Conservation (phyloP, 2,329 filamentous ascomycete genomes). For the Fusarium sp. region DNA sequence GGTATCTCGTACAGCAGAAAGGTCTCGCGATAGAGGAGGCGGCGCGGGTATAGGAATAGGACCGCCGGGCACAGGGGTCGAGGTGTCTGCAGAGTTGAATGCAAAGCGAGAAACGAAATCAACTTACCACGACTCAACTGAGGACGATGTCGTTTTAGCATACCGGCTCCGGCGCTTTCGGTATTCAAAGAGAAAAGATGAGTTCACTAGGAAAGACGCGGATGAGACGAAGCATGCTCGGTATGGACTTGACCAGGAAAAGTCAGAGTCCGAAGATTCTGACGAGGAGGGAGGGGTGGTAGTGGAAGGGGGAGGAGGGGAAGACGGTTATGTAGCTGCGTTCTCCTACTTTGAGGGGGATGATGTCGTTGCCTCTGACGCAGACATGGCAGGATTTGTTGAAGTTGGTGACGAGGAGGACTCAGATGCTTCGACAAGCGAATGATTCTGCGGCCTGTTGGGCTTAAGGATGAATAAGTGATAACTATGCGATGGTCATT, state of each 20-base stretch:
- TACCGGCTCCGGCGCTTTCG: constrained; percentile 31
- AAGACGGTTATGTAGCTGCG: background rate
- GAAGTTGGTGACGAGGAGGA: constrained; percentile 4
- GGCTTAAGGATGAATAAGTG: too few species aligned
- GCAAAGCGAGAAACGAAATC: constrained; percentile 16
- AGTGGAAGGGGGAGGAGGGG: background rate
- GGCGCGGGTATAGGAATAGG: constrained; percentile 27
- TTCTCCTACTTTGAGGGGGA: constrained; percentile 15
- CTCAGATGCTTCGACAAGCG: background rate
- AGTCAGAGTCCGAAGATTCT: background rate
- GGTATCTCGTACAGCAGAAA: constrained; percentile 6
- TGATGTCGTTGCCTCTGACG: constrained; percentile 8
- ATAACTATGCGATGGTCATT: too few species aligned
- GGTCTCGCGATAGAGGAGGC: constrained; percentile 13
- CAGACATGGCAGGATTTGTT: constrained; percentile 12
- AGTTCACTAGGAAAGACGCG: constrained; percentile 10
- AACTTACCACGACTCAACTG: constrained; percentile 15
- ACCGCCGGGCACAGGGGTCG: constrained; percentile 28
- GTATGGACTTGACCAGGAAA: background rate
- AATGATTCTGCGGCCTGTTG: background rate
- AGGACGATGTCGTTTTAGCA: constrained; percentile 29
- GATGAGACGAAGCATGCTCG: constrained; percentile 23
- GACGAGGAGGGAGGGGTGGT: too few species aligned
- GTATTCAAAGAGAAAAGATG: constrained; percentile 27
- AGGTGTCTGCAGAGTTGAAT: constrained; percentile 27